Percentiles rank a stretch among this genome's conserved stretches.
Conservation (phyloP, 352 stramenopile genomes). For the Pythium guiyangense region DNA sequence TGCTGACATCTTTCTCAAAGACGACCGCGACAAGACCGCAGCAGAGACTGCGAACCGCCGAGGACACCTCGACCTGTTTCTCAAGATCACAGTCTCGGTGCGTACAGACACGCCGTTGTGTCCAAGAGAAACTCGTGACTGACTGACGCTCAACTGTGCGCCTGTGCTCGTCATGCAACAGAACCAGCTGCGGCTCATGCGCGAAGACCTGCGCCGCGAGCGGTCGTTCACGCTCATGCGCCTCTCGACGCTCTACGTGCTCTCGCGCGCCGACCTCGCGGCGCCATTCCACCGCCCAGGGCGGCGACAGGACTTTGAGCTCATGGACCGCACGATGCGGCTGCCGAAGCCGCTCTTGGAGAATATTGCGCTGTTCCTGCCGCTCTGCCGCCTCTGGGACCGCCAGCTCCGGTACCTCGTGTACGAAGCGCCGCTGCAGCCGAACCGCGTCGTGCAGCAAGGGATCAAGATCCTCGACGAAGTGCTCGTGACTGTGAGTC, state of each 20-base stretch:
- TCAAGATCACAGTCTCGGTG: slow-evolving; percentile 81
- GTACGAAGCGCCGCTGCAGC: slow-evolving; percentile 65
- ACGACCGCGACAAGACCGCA: slow-evolving; percentile 84
- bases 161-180: slow-evolving; percentile 9
- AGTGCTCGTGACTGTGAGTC: slow-evolving; percentile 66
- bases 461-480: slow-evolving; percentile 81
- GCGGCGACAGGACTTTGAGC: slow-evolving; percentile 35
- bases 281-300: slow-evolving; percentile 37
- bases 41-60: slow-evolving; percentile 76
- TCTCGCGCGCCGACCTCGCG: slow-evolving; percentile 40
- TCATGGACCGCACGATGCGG: slow-evolving; percentile 66
- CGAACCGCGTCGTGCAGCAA: slow-evolving; percentile 76
- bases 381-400: slow-evolving; percentile 73
- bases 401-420: slow-evolving; percentile 75
- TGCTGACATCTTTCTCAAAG: slow-evolving; percentile 85
- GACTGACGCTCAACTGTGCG: background rate
- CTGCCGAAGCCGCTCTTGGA: slow-evolving; percentile 76
- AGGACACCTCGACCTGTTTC: slow-evolving; percentile 77
- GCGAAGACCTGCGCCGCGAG: slow-evolving; percentile 60
- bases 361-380: slow-evolving; percentile 74
- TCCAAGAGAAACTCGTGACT: background rate
- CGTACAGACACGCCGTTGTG: slow-evolving; percentile 5
- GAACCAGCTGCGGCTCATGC: slow-evolving; percentile 82
- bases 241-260: slow-evolving; percentile 65
- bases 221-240: slow-evolving; percentile 70